Base-by-base conservation (phyloP, 176 grass and related monocot species). In the Carex parvula region DNA sequence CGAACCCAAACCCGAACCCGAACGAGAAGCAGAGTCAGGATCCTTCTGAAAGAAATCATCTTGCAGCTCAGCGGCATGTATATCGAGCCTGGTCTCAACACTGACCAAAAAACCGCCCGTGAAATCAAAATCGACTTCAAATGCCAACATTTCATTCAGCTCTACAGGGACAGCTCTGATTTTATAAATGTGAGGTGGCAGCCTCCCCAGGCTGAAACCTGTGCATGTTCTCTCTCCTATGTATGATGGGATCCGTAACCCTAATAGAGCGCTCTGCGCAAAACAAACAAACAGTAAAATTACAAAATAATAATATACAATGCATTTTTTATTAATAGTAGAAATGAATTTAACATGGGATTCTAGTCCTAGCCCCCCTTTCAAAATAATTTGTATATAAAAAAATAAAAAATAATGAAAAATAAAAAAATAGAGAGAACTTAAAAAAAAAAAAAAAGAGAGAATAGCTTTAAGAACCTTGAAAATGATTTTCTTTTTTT, bases 111-210 rank as follows among this genome's bases (percentile, higher is more conserved):
- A 89, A 71, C 92, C 92, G 39, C 89, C 81, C 1, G 90, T 86
- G 76, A 92, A 92, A 89, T 94, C 94, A 88, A 97, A 92, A 84
- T 97, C 94, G 89, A 94, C 87, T 85, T 97, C 94, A 88, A 97
- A 91, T 44, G 94, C 90, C 90, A 90, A 92, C 66, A 92, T 50
- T 53, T 97, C 94, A 88, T 87, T 94, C 44, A 94, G 87, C 50
- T 97, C 87, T 57, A 92, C 64, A 3, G 92, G 90, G 86, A 97
- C 88, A 22, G 92, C 88, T 88, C 90, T 94, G 88, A 97, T 89
- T 22, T 82, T 85, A 10, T 94, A 88, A 42, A 97, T 86, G 80
- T 94, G 89, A 88, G 94, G 94, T 81, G 94, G 94, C 79, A 97
- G 87, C 29, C 84, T 89, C 77, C 89, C 94, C 62, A 97, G 77